Evolutionary conservation across 1,139 yeast species (phyloP), one percentile per base, ranked within the genome.

Genomic region (Hemisphaericaspora xylofermentans): DNA sequence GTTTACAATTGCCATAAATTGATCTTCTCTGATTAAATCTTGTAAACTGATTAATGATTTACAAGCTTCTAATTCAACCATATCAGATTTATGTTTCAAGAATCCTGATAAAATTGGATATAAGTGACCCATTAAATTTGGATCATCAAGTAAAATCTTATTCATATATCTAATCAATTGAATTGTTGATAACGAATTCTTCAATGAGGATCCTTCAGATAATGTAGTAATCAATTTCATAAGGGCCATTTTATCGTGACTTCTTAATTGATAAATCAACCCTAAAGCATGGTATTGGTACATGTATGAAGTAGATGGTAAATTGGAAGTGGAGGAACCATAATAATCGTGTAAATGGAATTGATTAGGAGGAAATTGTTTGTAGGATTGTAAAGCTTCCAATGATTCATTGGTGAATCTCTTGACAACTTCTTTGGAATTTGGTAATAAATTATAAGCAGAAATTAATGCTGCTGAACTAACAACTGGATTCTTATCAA

Each of bases 211-310:
- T 31, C 80, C 78, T 44, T 78, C 82, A 38, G 84, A 71, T 57
- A 88, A 80, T 44, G 88, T 87, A 52, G 91, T 88, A 56, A 91
- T 85, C 71, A 93, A 75, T 64, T 91, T 93, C 77, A 88, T 80
- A 57, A 93, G 72, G 2, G 97, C 96, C 94, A 93, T 89, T 56
- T 86, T 84, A 63, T 93, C 98, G 60, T 87, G 95, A 56, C 84
- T 82, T 61, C 95, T 82, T 63, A 94, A 77, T 54, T 86, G 88
- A 62, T 89, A 91, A 54, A 94, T 71, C 56, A 93, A 75, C 18
- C 97, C 97, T 55, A 93, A 72, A 4, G 98, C 98, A 64, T 93
- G 98, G 68, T 91, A 93, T 69, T 93, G 98, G 49, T 95, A 78
- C 77, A 88, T 85, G 64, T 78, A 82, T 13, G 95, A 81, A 34